These are phyloP conservation scores for Astrothelium macrocarpum DNA, from an alignment of 495 filamentous ascomycete genomes.

Conservation along the genomic window DNA sequence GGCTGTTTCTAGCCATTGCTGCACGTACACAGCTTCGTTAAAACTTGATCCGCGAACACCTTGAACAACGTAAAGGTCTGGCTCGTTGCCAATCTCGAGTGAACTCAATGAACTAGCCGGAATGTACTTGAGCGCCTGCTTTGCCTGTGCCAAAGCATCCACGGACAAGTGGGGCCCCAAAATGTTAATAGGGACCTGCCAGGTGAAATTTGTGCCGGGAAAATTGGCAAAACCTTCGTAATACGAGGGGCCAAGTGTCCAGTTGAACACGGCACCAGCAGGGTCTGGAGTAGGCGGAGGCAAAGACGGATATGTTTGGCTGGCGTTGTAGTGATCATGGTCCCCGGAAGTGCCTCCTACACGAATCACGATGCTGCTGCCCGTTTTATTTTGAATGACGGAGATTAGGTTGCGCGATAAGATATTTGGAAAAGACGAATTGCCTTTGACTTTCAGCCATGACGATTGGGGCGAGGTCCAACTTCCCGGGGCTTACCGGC, in stretches of 20 bases:
- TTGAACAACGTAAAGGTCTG: background rate
- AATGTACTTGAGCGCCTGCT: background rate
- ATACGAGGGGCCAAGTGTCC: background rate
- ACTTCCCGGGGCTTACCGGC: background rate
- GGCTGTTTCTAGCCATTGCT: background rate
- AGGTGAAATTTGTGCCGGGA: background rate
- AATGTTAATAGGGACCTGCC: background rate
- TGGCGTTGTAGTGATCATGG: background rate
- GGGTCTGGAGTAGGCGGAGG: background rate
- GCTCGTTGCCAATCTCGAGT: background rate
- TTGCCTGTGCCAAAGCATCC: background rate
- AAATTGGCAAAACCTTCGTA: background rate
- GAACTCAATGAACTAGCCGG: background rate
- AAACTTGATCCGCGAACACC: background rate
- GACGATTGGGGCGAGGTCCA: background rate
- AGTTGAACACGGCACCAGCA: background rate
- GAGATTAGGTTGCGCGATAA: background rate
- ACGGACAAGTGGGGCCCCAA: background rate
- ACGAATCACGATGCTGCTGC: background rate
- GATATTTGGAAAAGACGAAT: background rate
- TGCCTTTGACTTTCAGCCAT: background rate
- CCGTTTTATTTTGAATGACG: background rate
- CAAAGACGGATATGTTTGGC: background rate
- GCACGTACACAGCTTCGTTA: background rate
- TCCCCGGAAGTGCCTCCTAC: background rate